phyloP scores from a whole-genome alignment of 176 grass and related monocot genomes.

The Cenchrus fungigraminus region DNA sequence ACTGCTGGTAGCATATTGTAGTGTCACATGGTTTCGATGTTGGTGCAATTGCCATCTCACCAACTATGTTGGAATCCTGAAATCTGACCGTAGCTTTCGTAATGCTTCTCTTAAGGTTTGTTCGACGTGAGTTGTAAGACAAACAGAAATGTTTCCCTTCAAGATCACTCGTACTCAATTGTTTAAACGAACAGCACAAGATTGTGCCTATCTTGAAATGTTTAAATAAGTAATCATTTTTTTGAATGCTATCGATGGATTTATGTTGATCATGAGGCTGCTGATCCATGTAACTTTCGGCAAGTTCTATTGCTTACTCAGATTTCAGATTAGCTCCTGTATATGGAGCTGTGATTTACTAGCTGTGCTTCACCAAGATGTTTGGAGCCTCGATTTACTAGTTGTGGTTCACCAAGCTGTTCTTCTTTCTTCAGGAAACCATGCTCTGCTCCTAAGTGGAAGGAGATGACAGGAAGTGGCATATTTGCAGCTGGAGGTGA shows the following conservation, averaged over 20 bases:
- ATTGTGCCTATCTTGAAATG: no score
- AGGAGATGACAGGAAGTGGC: conserved; percentile 96
- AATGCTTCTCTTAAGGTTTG: neutral
- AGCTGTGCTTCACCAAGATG: neutral
- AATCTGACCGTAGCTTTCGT: neutral
- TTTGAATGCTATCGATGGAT: neutral
- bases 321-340: neutral
- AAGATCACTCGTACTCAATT: neutral
- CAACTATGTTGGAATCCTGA: neutral
- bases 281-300: neutral
- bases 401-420: neutral
- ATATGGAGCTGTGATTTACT: neutral
- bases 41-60: conserved; percentile 18
- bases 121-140: neutral
- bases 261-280: neutral
- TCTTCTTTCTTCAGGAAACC: conserved; percentile 65
- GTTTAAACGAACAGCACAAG: no score
- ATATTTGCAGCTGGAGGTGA: conserved; percentile 75
- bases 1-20: neutral
- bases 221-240: neutral
- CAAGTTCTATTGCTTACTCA: neutral
- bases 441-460: conserved; percentile 92
- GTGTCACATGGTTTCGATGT: conserved; percentile 8
- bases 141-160: no score
- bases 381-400: neutral